phyloP scores from a whole-genome alignment of 768 basidiomycete genomes.

The Russula dissimulans region DNA sequence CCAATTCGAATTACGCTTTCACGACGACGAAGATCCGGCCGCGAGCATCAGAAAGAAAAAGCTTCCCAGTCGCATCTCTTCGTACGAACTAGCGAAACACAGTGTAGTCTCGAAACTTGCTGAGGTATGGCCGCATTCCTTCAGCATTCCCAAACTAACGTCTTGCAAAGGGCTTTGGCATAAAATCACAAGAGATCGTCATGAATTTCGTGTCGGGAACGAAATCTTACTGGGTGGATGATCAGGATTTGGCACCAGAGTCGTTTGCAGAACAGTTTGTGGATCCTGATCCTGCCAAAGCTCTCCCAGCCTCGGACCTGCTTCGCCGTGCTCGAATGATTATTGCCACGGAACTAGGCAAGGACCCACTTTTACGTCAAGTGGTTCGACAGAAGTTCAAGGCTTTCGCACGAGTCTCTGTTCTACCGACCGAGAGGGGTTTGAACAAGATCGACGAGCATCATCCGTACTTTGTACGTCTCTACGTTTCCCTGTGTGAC shows the following conservation, averaged over 20 bases:
- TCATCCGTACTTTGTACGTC: conserved; percentile 60
- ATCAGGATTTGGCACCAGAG: conserved; percentile 70
- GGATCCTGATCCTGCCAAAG: conserved; percentile 53
- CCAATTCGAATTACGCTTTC: conserved; percentile 51
- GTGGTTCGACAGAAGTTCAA: conserved; percentile 70
- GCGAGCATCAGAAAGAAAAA: conserved; percentile 56
- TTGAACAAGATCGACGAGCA: conserved; percentile 65
- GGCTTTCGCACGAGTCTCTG: conserved; percentile 63
- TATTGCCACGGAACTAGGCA: conserved; percentile 81
- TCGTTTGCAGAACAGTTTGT: conserved; percentile 82
- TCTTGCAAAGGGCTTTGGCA: conserved; percentile 64
- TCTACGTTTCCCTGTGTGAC: neutral
- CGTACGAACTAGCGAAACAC: conserved; percentile 78
- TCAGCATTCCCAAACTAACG: neutral
- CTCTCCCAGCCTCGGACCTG: conserved; percentile 54
- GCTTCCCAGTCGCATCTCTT: conserved; percentile 74
- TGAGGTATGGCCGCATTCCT: conserved; percentile 40
- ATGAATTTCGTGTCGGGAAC: conserved; percentile 61
- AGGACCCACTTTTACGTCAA: conserved; percentile 80
- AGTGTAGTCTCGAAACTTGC: conserved; percentile 70
- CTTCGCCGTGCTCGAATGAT: conserved; percentile 73
- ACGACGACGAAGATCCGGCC: conserved; percentile 55
- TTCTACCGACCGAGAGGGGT: conserved; percentile 84
- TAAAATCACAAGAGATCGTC: conserved; percentile 76
- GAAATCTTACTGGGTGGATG: conserved; percentile 62